Base-by-base conservation (phyloP, 2,329 filamentous ascomycete genomes). In the Cercospora berteroae region DNA sequence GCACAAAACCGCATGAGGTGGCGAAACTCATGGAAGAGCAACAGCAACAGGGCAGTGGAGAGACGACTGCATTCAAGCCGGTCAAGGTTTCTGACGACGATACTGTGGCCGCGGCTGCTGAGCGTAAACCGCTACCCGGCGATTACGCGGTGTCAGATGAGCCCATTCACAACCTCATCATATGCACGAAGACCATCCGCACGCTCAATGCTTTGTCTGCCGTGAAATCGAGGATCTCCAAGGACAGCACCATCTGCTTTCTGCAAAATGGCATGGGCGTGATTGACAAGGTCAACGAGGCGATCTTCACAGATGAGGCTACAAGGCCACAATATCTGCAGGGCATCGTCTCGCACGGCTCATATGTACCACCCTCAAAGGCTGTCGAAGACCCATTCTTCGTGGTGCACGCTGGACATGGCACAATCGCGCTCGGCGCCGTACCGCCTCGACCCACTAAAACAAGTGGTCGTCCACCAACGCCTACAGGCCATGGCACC, bases 181-280 rank as follows among this genome's bases (percentile, higher is more conserved):
- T 97, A 25, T 85, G 91, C 2, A 91, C 90, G 31, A 97, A 97
- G 79, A 87, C 93, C 0, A 81, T 86, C 2, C 81, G 86, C 42
- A 91, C 91, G 0, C 78, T 91, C n/a, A 80, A 84, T 1, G 89
- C 91, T 48, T 79, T 97, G 13, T 81, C 86, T 6, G 79, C 86
- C 1, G 86, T 96, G 62, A 84, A 89, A 2, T 84, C 88, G 69
- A 86, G 92, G 9, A 80, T 96, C n/a, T 84, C 86, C 52, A 81
- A 85, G 2, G 81, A 87, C 29, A 92, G 90, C 1, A 91, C 92
- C 0, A 85, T 97, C 7, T 88, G 91, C 67, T 86, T 96, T 64
- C 78, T 96, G 65, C 90, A 93, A 65, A 91, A 94, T 69, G 93
- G 94, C 0, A 87, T 98, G 79, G 94, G 95, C 0, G 82, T 93